Evolutionary conservation across 2,329 filamentous ascomycete genomes (phyloP), one percentile per base, ranked within the genome.

Genomic region (Trichoderma citrinoviride): DNA sequence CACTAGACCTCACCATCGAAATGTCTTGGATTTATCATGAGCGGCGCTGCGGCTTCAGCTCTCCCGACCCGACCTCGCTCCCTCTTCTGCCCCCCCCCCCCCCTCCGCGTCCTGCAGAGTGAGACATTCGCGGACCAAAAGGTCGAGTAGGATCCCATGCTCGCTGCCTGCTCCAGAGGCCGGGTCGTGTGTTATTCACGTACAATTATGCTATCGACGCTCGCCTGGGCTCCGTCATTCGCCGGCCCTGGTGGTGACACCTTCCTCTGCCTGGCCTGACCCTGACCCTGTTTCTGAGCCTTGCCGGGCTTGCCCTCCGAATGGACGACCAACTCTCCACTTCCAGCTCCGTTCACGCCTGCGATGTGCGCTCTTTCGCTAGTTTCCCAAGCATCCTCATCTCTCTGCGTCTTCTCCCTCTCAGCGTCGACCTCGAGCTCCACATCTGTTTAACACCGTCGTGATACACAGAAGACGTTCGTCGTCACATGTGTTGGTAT

Each of bases 21-120:
- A 62, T 62, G 47, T 62, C 60, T 53, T 62, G 25, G 60, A 62
- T 62, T 54, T 54, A 54, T 62, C 33, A 54, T 23, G 60, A 41
- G 23, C 49, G 43, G 54, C 46, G 57, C 57, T 23, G 57, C 57
- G 37, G 29, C 21, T 15, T 21, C 57, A 61, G 47, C 57, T 52
- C 33, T 21, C 44, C 54, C 25, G 54, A 52, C 40, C 55, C 55
- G 55, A 60, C 44, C 56, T 60, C 52, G 21, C 46, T 27, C n/a
- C 23, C 46, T 25, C 50, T 54, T n/a, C 14, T 21, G 23, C 23
- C 23, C 41, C 37, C 19, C 49, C 17, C n/a, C 37, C 17, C 44
- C 29, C 41, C 37, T 27, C 49, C 17, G 43, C 43, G n/a, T 61
- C 37, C 46, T 27, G n/a, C 47, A n/a, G 23, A 29, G 21, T 61